These are phyloP conservation scores for Ormosia emarginata DNA, from an alignment of 306 rosid species.

Conservation along the genomic window DNA sequence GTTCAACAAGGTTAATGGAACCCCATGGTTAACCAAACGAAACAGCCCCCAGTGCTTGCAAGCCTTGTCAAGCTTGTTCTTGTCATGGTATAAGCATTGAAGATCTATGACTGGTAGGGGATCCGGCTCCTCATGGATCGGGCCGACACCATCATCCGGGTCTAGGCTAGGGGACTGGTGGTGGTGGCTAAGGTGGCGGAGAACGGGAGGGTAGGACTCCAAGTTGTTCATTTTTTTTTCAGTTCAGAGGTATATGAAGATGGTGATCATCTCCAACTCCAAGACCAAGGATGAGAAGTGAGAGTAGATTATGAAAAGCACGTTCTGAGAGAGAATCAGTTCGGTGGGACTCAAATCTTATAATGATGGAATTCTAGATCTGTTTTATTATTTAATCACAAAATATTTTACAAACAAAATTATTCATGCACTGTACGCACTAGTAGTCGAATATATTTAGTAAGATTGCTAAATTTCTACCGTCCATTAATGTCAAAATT, in stretches of 20 bases:
- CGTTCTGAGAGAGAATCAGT: no score
- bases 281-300: no score
- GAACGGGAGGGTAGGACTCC: slow-evolving; percentile 40
- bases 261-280: neutral
- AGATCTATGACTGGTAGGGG: slow-evolving; percentile 45
- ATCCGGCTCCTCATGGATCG: neutral
- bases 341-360: no score
- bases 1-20: slow-evolving; percentile 41
- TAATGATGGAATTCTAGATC: no score
- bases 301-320: no score
- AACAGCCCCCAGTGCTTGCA: slow-evolving; percentile 59
- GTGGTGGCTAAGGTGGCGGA: neutral
- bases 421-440: no score
- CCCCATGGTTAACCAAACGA: slow-evolving; percentile 66
- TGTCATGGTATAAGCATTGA: slow-evolving; percentile 15
- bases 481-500: no score
- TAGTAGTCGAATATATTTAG: no score
- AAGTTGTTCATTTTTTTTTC: neutral
- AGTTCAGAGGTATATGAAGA: neutral
- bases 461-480: no score
- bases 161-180: neutral
- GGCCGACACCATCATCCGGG: neutral
- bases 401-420: no score
- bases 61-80: slow-evolving; percentile 32
- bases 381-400: no score